phyloP scores from a whole-genome alignment of 1,139 yeast species.

The Geotrichum reessii region DNA sequence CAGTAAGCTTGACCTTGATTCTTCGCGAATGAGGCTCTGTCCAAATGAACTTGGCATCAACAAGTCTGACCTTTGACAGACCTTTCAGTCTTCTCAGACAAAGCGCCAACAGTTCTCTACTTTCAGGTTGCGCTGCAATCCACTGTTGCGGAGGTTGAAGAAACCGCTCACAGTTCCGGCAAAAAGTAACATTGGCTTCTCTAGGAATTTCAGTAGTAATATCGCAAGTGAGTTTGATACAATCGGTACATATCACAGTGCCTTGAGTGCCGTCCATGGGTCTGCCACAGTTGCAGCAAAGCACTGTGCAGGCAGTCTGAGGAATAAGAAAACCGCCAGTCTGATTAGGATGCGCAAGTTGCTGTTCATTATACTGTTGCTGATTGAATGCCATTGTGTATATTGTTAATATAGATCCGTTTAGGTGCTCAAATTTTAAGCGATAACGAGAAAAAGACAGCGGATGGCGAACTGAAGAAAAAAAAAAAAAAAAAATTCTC shows the following conservation, averaged over 20 bases:
- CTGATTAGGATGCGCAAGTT: constrained; percentile 1
- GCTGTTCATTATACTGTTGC: neutral
- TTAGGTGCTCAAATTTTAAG: too few species aligned
- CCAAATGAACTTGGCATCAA: constrained; percentile 96
- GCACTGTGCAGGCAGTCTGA: constrained; percentile 60
- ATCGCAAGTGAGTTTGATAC: constrained; percentile 89
- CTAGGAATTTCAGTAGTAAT: constrained; percentile 94
- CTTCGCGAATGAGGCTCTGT: constrained; percentile 98
- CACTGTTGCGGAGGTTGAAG: constrained; percentile 93
- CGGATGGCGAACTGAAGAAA: neutral
- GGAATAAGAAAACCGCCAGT: constrained; percentile 21
- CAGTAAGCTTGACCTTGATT: constrained; percentile 76
- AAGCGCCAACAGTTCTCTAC: constrained; percentile 84
- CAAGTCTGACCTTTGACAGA: constrained; percentile 74
- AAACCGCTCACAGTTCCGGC: constrained; percentile 95
- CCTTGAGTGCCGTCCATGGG: constrained; percentile 97
- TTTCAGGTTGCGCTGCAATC: constrained; percentile 86
- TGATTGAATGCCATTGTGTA: constrained; percentile 5
- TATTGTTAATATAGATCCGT: too few species aligned
- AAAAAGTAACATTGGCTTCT: constrained; percentile 86
- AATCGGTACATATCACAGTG: constrained; percentile 93
- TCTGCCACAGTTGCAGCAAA: constrained; percentile 97
- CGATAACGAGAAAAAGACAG: too few species aligned
- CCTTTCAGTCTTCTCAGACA: constrained; percentile 88
- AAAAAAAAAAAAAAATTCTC: neutral